phyloP scores from a whole-genome alignment of 768 basidiomycete genomes.

The Tulasnella sp. region DNA sequence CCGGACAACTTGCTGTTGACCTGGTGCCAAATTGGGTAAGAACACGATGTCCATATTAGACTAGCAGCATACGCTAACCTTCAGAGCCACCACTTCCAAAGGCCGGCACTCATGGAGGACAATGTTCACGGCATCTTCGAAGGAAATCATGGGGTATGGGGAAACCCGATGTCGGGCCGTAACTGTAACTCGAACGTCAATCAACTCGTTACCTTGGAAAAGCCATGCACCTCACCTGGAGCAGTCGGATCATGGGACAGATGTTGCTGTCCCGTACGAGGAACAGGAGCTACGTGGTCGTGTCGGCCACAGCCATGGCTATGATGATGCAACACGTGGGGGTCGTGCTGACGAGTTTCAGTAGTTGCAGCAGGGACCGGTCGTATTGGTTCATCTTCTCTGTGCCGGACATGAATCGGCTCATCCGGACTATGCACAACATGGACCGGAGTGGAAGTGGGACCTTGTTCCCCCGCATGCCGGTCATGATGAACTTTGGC shows the following conservation, averaged over 20 bases:
- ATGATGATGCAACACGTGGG: conserved; percentile 35
- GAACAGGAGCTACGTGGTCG: conserved; percentile 41
- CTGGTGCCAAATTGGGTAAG: conserved; percentile 32
- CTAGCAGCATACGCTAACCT: conserved; percentile 34
- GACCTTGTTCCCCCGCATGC: neutral
- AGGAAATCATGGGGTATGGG: conserved; percentile 62
- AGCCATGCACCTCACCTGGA: conserved; percentile 42
- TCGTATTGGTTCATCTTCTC: neutral
- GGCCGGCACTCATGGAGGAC: conserved; percentile 45
- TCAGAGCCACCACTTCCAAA: conserved; percentile 36
- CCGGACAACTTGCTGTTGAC: conserved; percentile 55
- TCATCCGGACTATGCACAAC: neutral
- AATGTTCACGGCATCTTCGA: conserved; percentile 54
- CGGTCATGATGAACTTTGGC: neutral
- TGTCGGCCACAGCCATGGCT: conserved; percentile 31
- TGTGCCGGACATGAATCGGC: neutral
- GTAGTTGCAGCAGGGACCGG: neutral
- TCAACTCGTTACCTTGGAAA: neutral
- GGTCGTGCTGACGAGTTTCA: conserved; percentile 25
- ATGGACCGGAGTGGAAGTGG: neutral
- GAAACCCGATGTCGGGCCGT: conserved; percentile 66
- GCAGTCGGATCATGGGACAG: conserved; percentile 64
- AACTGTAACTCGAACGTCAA: conserved; percentile 35
- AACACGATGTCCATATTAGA: neutral
- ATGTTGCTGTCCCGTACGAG: conserved; percentile 38